Conservation (phyloP, 441 rosid species). For the Erodium moschatum region DNA sequence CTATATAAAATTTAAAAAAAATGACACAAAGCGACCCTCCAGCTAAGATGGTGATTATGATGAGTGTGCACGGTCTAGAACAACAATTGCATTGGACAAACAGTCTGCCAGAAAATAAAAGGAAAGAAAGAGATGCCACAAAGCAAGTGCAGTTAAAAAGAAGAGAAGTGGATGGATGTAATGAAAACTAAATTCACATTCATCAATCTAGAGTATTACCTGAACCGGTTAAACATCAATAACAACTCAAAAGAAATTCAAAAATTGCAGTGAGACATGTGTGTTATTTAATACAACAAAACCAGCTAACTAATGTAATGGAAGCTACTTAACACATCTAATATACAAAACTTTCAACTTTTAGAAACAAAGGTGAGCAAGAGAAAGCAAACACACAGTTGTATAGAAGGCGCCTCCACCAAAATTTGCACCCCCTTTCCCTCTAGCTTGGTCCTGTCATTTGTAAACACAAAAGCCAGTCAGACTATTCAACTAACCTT, state of each 20-base stretch:
- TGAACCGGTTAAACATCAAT: background rate
- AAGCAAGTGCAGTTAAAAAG: too few relatives aligned
- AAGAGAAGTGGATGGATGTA: too few relatives aligned
- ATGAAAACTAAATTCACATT: too few relatives aligned
- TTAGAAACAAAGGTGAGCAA: background rate
- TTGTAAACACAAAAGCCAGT: background rate
- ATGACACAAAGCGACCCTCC: background rate
- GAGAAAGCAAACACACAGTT: slow-evolving; percentile 3
- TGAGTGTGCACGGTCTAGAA: background rate
- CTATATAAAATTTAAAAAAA: background rate
- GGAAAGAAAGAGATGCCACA: too few relatives aligned
- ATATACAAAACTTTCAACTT: background rate
- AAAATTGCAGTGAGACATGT: background rate
- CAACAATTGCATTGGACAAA: background rate
- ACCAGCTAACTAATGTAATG: too few relatives aligned
- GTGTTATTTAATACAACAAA: too few relatives aligned
- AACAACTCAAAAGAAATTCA: background rate
- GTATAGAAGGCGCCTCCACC: slow-evolving; percentile 10
- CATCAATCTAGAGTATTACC: too few relatives aligned
- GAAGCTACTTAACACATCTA: background rate
- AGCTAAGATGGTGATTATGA: background rate
- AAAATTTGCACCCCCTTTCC: background rate
- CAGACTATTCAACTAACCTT: background rate
- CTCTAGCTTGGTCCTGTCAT: slow-evolving; percentile 5
- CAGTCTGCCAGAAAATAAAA: too few relatives aligned